Conservation (phyloP, 2,329 filamentous ascomycete genomes). For the Nemania sp. region DNA sequence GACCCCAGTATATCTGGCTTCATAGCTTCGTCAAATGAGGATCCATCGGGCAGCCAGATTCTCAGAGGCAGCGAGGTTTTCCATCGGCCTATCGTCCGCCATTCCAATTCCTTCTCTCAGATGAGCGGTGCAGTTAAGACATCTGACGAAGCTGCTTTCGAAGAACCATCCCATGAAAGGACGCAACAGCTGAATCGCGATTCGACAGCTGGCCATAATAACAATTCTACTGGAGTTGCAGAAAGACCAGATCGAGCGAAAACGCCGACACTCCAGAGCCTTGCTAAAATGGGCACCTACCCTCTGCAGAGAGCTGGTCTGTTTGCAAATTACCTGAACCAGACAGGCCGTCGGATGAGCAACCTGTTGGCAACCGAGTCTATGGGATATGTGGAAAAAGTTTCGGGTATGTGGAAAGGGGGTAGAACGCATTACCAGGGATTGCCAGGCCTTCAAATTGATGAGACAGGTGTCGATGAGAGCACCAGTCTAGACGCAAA, state of each 20-base stretch:
- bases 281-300: slow-evolving; percentile 68
- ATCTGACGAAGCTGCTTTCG: slow-evolving; percentile 19
- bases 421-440: slow-evolving; percentile 86
- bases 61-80: slow-evolving; percentile 87
- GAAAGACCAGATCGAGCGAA: slow-evolving; percentile 35
- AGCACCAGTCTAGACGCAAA: slow-evolving; percentile 64
- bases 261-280: slow-evolving; percentile 54
- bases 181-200: slow-evolving; percentile 28
- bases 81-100: slow-evolving; percentile 71
- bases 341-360: slow-evolving; percentile 78
- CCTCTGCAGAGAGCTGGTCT: slow-evolving; percentile 82
- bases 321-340: slow-evolving; percentile 81
- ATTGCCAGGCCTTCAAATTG: slow-evolving; percentile 52
- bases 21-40: slow-evolving; percentile 70
- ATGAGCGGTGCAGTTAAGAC: slow-evolving; percentile 24
- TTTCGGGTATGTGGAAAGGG: slow-evolving; percentile 95
- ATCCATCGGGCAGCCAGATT: slow-evolving; percentile 89
- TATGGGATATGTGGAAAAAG: slow-evolving; percentile 95
- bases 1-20: slow-evolving; percentile 74
- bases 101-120: slow-evolving; percentile 48
- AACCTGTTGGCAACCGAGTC: slow-evolving; percentile 83
- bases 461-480: slow-evolving; percentile 58
- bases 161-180: slow-evolving; percentile 24
- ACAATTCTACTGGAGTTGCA: slow-evolving; percentile 34
- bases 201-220: slow-evolving; percentile 44